Conservation (phyloP, 2,329 filamentous ascomycete genomes). For the Penicillium paneum region DNA sequence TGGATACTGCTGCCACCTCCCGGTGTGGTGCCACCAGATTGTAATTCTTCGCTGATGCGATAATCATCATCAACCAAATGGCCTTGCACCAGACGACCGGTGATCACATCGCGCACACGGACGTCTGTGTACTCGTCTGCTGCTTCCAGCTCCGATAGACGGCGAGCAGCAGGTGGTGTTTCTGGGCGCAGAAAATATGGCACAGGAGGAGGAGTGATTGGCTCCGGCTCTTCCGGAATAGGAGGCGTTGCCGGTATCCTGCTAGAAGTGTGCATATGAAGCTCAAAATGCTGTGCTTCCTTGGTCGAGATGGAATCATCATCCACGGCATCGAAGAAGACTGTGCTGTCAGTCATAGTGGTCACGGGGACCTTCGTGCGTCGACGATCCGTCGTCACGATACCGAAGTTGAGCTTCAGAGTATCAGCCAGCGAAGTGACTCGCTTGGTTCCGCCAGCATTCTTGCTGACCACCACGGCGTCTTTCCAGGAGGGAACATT, state of each 20-base stretch:
- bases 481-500: constrained; percentile 84
- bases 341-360: constrained; percentile 74
- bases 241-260: constrained; percentile 11
- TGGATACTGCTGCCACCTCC: constrained; percentile 45
- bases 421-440: constrained; percentile 95
- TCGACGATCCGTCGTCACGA: constrained; percentile 66
- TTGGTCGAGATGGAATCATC: constrained; percentile 33
- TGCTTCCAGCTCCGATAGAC: constrained; percentile 45
- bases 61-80: constrained; percentile 95
- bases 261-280: constrained; percentile 24
- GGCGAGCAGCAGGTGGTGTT: constrained; percentile 38
- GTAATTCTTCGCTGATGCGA: constrained; percentile 64
- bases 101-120: constrained; percentile 83
- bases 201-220: constrained; percentile 13
- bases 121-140: constrained; percentile 68
- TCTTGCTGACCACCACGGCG: constrained; percentile 96
- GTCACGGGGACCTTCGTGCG: constrained; percentile 44
- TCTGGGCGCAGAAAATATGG: constrained; percentile 35
- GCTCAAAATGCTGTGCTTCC: constrained; percentile 28
- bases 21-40: constrained; percentile 54
- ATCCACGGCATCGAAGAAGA: constrained; percentile 64
- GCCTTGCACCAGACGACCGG: constrained; percentile 84
- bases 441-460: constrained; percentile 92
- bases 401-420: constrained; percentile 94
- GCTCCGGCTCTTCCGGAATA: constrained; percentile 25